A percentile compares a stretch with the other conserved stretches of the same genome.
phyloP scores from a whole-genome alignment of 225 moss, liverwort and hornwort genomes.

The Pleurozium schreberi region DNA sequence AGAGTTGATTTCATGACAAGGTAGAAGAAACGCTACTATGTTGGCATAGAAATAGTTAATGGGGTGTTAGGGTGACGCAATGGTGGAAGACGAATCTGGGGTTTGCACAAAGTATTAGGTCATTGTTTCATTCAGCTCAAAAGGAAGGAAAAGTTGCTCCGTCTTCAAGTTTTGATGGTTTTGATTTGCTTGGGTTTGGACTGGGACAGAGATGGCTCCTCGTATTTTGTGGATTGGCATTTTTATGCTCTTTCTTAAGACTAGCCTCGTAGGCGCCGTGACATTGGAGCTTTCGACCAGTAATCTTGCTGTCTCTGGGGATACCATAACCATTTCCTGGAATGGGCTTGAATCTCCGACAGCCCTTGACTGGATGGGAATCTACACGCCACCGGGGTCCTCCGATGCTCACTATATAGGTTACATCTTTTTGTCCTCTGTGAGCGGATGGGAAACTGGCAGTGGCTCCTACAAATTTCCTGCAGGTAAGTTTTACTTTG shows the following conservation, averaged over 20 bases:
- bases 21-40: neutral
- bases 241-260: neutral
- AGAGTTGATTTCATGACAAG: neutral
- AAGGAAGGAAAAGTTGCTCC: neutral
- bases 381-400: constrained; percentile 73
- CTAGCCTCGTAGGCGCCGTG: neutral
- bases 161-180: neutral
- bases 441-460: constrained; percentile 21
- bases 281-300: constrained; percentile 18
- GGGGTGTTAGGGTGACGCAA: neutral
- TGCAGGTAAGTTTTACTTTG: constrained; percentile 8
- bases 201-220: constrained; percentile 7
- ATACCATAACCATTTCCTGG: constrained; percentile 48
- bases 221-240: neutral
- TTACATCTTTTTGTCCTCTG: constrained; percentile 25
- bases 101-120: neutral
- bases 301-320: constrained; percentile 15
- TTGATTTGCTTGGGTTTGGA: neutral
- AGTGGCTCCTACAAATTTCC: constrained; percentile 19
- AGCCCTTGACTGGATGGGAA: constrained; percentile 65
- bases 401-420: constrained; percentile 65
- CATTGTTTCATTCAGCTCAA: neutral
- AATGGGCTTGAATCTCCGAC: constrained; percentile 32
- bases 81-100: neutral
- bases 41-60: neutral